A percentile compares a stretch with the other conserved stretches of the same genome.
These are phyloP conservation scores for Fusarium chaquense DNA, from an alignment of 2,329 filamentous ascomycete species.

Conservation along the genomic window DNA sequence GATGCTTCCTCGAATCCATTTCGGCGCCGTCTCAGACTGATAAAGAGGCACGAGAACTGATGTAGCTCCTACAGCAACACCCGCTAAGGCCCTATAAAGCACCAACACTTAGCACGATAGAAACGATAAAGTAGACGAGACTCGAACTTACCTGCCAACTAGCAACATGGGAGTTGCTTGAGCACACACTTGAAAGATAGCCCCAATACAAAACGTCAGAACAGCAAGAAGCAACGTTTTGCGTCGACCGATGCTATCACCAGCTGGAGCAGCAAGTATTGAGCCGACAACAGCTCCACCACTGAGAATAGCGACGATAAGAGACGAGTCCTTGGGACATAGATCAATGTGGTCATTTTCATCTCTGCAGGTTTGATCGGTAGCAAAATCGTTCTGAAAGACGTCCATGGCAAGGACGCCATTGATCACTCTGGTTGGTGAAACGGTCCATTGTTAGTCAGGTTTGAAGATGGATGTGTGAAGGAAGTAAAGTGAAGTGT, in stretches of 20 bases:
- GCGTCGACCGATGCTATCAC: slow-evolving; percentile 77
- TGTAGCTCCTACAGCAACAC: slow-evolving; percentile 77
- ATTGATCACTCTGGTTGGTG: slow-evolving; percentile 64
- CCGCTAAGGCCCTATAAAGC: slow-evolving; percentile 70
- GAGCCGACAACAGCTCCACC: slow-evolving; percentile 82
- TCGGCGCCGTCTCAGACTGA: slow-evolving; percentile 84
- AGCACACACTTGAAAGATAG: slow-evolving; percentile 77
- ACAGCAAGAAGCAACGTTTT: slow-evolving; percentile 75
- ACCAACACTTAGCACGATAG: not conserved
- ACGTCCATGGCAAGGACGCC: slow-evolving; percentile 79
- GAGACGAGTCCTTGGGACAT: slow-evolving; percentile 71
- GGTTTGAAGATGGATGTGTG: not conserved
- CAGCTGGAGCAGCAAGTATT: slow-evolving; percentile 75
- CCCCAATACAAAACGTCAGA: slow-evolving; percentile 76
- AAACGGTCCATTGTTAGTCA: slow-evolving; percentile 40
- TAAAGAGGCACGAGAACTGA: slow-evolving; percentile 83
- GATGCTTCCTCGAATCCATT: slow-evolving; percentile 83
- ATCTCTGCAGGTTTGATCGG: slow-evolving; percentile 62
- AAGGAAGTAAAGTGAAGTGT: not conserved
- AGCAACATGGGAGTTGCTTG: slow-evolving; percentile 70
- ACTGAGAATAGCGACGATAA: slow-evolving; percentile 85
- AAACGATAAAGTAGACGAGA: fast-evolving
- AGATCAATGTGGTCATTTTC: slow-evolving; percentile 56
- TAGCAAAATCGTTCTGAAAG: slow-evolving; percentile 73
- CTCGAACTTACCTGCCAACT: slow-evolving; percentile 66